Percentiles rank a stretch among this genome's conserved stretches.
These are phyloP conservation scores for Keithomyces neogunnii DNA, from an alignment of 2,329 filamentous ascomycete species.

Conservation along the genomic window DNA sequence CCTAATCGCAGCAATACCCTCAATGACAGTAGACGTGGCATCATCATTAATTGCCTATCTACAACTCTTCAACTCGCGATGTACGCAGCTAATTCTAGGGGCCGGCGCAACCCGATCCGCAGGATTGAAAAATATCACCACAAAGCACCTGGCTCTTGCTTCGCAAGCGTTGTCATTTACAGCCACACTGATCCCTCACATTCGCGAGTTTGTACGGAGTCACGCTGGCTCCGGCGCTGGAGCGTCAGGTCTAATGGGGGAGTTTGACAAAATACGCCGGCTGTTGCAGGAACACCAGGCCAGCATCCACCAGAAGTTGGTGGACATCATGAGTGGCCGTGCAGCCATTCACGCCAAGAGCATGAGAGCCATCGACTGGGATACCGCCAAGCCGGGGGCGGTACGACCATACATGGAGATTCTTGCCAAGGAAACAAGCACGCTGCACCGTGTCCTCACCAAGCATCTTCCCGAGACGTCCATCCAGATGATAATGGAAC, in stretches of 20 bases:
- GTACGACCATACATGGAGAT: constrained; percentile 77
- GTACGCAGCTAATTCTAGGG: constrained; percentile 91
- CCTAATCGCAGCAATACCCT: constrained; percentile 76
- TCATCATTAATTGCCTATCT: constrained; percentile 75
- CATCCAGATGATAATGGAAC: constrained; percentile 74
- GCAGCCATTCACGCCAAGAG: constrained; percentile 65
- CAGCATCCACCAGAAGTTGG: constrained; percentile 84
- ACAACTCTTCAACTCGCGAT: constrained; percentile 89
- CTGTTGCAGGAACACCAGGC: constrained; percentile 83
- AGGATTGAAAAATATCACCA: constrained; percentile 91
- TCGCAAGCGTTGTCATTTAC: constrained; percentile 85
- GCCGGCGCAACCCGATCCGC: constrained; percentile 85
- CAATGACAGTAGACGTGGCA: constrained; percentile 78
- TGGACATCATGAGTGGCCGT: constrained; percentile 82
- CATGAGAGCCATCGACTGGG: constrained; percentile 71
- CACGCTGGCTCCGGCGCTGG: constrained; percentile 50
- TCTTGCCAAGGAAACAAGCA: constrained; percentile 76
- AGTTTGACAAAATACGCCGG: constrained; percentile 82
- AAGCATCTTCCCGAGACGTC: constrained; percentile 73
- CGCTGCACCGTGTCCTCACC: constrained; percentile 72
- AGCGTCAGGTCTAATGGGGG: constrained; percentile 56
- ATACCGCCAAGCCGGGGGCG: constrained; percentile 32
- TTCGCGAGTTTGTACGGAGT: constrained; percentile 83
- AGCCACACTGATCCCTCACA: constrained; percentile 76
- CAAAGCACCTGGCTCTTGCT: constrained; percentile 86